Evolutionary conservation across 306 rosid species (phyloP).

Genomic region (Lagenaria siceraria): DNA sequence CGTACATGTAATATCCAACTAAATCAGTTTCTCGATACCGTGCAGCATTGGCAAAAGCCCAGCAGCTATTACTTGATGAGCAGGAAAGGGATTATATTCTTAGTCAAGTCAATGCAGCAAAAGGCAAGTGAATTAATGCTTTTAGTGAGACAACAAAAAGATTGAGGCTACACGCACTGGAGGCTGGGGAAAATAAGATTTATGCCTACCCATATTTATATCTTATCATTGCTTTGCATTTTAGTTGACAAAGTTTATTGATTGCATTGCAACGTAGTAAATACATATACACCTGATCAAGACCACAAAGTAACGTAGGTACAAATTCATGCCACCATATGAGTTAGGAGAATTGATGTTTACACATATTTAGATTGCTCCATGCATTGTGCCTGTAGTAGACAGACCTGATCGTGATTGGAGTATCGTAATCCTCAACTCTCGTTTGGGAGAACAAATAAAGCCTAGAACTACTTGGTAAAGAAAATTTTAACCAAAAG

Average conservation of each 20-base stretch:
- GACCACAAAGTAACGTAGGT: not conserved
- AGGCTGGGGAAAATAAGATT: not conserved
- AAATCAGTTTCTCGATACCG: conserved; percentile 18
- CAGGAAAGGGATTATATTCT: conserved; percentile 87
- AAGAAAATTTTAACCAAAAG: not conserved
- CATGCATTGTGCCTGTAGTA: not conserved
- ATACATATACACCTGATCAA: not conserved
- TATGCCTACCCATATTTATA: not conserved
- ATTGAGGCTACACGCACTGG: not conserved
- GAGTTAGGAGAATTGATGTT: not conserved
- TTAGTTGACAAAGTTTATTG: not conserved
- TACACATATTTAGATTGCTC: not conserved
- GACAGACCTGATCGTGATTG: not conserved
- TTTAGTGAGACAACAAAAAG: not conserved
- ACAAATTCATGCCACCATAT: not conserved
- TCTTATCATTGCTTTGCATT: not conserved
- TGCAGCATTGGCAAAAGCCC: conserved; percentile 94
- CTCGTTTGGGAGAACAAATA: not conserved
- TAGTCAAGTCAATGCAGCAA: conserved; percentile 79
- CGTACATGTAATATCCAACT: not conserved
- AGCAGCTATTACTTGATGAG: conserved; percentile 79
- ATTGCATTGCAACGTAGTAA: not conserved
- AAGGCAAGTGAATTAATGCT: conserved; percentile 49
- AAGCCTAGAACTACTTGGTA: not conserved
- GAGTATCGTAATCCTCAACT: not conserved